Evolutionary conservation across 805 yeast genomes (phyloP), one percentile per base, ranked within the genome.

Genomic region (Pichia paraexigua): DNA sequence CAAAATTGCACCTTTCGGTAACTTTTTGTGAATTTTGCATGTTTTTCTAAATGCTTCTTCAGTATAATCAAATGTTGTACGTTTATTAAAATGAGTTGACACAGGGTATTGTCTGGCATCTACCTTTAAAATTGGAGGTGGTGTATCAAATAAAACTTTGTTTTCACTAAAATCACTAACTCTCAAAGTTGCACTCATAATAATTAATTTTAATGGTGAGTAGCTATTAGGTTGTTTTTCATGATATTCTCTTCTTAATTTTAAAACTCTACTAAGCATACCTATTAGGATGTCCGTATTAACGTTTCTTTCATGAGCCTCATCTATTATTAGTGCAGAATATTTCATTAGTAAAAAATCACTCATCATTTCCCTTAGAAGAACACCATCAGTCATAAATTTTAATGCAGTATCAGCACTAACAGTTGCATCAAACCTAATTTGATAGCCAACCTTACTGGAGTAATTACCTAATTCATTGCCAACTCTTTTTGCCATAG

Each of bases 211-310:
- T 53, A 94, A 72, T 13, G 85, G 90, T 55, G 76, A 79, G 60
- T 69, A 67, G 28, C 70, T 72, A 0, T 49, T 42, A 2, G 86
- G 82, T 56, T 81, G 71, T 48, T 74, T 64, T 3, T 57, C 61
- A 60, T 74, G 73, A 47, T 78, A 75, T 55, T 78, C 74, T 20
- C 78, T 71, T 61, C 99, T 80, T 41, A 92, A 73, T 56, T 76
- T 80, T 54, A 89, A 79, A 18, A 91, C 85, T 59, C 99, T 81
- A 63, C 96, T 88, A 48, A 94, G 72, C 85, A 94, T 86, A 46
- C 99, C 99, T 56, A 94, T 90, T 51, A 94, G 73, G 46, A 94
- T 92, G 69, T 94, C 99, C 0, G 99, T 94, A 64, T 94, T 94
- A 54, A 92, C 82, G 63, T 90, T 92, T 65, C 99, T 79, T 67